Conservation (phyloP, 129 eudicot species). For the Sambucus nigra region DNA sequence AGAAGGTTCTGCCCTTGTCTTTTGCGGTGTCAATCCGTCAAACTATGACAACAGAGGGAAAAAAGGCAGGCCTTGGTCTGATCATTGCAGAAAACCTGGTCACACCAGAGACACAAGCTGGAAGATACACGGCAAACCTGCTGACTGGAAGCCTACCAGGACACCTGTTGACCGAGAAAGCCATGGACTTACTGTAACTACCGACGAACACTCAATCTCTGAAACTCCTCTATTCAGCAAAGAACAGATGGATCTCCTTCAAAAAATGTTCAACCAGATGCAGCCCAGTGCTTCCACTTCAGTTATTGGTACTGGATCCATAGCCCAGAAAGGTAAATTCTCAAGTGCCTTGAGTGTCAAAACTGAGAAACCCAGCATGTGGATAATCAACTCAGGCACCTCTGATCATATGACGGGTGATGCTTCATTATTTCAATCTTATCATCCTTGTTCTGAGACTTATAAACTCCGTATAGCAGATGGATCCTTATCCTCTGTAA, state of each 20-base stretch:
- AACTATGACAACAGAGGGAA: not conserved
- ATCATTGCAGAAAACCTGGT: constrained; percentile 1
- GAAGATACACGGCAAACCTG: no score
- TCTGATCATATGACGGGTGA: not conserved
- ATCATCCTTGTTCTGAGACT: not conserved
- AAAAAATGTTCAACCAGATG: not conserved
- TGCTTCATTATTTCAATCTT: not conserved
- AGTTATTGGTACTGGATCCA: not conserved
- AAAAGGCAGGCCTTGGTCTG: constrained; percentile 1
- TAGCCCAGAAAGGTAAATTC: not conserved
- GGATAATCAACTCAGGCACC: not conserved
- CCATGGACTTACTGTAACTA: not conserved
- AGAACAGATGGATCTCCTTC: constrained; percentile 3
- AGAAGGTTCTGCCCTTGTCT: constrained; percentile 1
- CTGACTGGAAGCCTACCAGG: not conserved
- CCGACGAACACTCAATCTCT: not conserved
- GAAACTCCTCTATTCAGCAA: not conserved
- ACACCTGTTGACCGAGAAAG: not conserved
- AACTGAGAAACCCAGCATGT: not conserved
- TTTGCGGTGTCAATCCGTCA: not conserved
- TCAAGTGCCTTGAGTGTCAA: not conserved
- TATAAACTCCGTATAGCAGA: not conserved
- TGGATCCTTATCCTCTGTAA: not conserved
- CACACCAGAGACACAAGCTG: not conserved
- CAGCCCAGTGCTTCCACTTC: not conserved